Evolutionary conservation across 768 basidiomycete genomes (phyloP).

Genomic region (Podaxis rugospora): DNA sequence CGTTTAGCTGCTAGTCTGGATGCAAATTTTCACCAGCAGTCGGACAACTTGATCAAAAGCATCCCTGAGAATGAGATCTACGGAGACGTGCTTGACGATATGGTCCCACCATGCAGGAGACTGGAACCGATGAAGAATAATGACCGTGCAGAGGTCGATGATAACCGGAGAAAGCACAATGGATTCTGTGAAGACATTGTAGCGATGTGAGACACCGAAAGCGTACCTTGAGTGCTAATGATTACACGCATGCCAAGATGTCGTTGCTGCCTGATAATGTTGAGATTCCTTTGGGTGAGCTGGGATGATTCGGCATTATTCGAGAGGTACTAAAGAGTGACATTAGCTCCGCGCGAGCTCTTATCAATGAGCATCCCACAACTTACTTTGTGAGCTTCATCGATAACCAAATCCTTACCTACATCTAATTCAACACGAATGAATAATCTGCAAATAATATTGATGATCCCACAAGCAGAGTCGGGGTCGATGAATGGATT

Average conservation of each 20-base stretch:
- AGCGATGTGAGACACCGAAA: not conserved
- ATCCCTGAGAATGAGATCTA: constrained; percentile 51
- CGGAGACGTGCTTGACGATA: constrained; percentile 61
- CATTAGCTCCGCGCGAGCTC: not conserved
- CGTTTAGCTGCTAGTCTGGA: not conserved
- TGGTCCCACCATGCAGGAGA: constrained; percentile 77
- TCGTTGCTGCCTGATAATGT: constrained; percentile 63
- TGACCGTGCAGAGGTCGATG: constrained; percentile 60
- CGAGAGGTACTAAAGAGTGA: constrained; percentile 51
- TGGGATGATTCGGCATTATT: constrained; percentile 39
- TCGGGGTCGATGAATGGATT: constrained; percentile 68
- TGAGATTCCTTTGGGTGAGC: constrained; percentile 53
- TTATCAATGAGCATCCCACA: not conserved
- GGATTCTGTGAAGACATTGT: constrained; percentile 42
- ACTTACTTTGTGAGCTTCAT: constrained; percentile 70
- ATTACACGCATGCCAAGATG: constrained; percentile 71
- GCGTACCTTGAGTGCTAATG: constrained; percentile 67
- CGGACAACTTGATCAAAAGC: constrained; percentile 65
- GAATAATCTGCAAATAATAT: constrained; percentile 64
- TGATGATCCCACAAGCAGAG: constrained; percentile 67
- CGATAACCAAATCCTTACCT: constrained; percentile 67
- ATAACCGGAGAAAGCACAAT: constrained; percentile 67
- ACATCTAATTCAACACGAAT: constrained; percentile 54
- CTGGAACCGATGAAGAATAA: constrained; percentile 68
- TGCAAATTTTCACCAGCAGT: constrained; percentile 43